phyloP scores from a whole-genome alignment of 2,329 filamentous ascomycete genomes.

The Fusarium siculi region DNA sequence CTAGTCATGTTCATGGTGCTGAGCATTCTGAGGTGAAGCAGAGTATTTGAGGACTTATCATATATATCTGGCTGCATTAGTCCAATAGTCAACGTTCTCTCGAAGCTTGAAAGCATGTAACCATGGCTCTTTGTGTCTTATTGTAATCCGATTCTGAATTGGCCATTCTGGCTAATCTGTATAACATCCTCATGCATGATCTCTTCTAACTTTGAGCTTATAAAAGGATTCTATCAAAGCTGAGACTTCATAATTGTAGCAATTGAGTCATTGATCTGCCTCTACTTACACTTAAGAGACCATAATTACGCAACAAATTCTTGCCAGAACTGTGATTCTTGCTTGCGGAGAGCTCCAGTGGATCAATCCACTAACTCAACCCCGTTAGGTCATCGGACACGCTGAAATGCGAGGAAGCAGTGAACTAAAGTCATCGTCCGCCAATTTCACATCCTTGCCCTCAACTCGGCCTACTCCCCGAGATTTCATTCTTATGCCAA shows the following conservation, averaged over 20 bases:
- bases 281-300: no score
- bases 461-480: neutral
- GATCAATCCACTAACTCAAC: neutral
- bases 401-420: neutral
- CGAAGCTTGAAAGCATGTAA: rapidly evolving
- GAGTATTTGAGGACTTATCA: neutral
- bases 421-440: neutral
- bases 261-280: no score
- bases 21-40: neutral
- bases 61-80: rapidly evolving
- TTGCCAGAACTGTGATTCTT: neutral
- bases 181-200: no score
- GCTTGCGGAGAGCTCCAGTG: neutral
- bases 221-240: no score
- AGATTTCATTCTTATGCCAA: neutral
- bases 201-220: no score
- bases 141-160: neutral
- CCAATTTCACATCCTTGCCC: neutral
- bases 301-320: neutral
- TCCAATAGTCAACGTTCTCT: neutral
- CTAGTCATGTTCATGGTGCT: neutral
- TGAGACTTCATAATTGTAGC: no score
- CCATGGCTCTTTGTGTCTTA: neutral
- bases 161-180: no score
- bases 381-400: neutral